Evolutionary conservation across 2,329 filamentous ascomycete genomes (phyloP), one percentile per base, ranked within the genome.

Genomic region (Helicocarpus griseus): DNA sequence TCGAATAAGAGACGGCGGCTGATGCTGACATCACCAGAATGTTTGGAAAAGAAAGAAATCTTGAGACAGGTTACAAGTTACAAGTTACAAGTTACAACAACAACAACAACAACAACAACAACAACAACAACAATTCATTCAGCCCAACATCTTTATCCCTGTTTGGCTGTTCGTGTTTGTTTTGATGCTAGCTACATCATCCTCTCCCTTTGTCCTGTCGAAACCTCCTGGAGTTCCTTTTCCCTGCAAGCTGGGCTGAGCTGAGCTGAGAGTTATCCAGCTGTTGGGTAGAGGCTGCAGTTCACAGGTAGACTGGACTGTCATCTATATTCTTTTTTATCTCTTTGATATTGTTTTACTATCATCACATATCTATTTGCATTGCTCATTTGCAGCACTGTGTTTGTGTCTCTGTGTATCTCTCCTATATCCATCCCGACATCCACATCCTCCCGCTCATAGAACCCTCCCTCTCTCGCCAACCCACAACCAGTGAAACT

Each of bases 401-500:
- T 36, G 33, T 40, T 49, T 49, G 47, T 49, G 36, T 29, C 13
- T 19, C 35, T 41, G 35, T 29, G 26, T 40, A n/a, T 22, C 33
- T 49, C 33, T 29, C 35, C 46, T 6, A 8, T 17, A 8, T 13
- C 8, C 11, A 2, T 22, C 14, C 29, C 24, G n/a, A 45, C 19
- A 31, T 21, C 44, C 13, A 24, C 22, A 47, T n/a, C n/a, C n/a
- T n/a, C n/a, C n/a, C n/a, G n/a, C n/a, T n/a, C n/a, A n/a, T 19
- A 14, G 14, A 56, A 55, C 40, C 41, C 26, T 26, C 13, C n/a
- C 13, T 17, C 24, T 28, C 22, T 43, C 22, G 45, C 38, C 46
- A 38, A 36, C 49, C 53, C 43, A 59, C 57, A 53, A 51, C 5
- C 56, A 54, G 50, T 17, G 21, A 5, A 4, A 11, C 26, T 44